Evolutionary conservation across 1,284 basidiomycete species (phyloP), one percentile per base, ranked within the genome.

Genomic region (Marasmius sp.): DNA sequence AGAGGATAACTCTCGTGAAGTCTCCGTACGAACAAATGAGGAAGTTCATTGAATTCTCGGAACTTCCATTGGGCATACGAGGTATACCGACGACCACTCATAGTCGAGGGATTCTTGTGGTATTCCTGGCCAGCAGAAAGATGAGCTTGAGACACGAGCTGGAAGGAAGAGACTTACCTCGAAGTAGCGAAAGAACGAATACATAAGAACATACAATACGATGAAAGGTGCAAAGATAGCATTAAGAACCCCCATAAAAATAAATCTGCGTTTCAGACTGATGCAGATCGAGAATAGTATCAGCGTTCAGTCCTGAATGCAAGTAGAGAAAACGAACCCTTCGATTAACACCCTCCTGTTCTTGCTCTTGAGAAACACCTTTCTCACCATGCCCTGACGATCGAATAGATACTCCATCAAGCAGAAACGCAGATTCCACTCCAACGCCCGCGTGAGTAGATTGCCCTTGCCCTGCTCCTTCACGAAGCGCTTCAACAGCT

Each of bases 141-240:
- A 16, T 59, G n/a, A 65, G 50, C 16, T 22, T 37, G 59, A 47
- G 56, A 34, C 38, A 62, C 36, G 6, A 50, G 48, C 48, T 62
- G 20, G 39, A 60, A 22, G 33, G 9, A 22, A 22, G 22, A 34
- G 34, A 71, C 85, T 60, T 57, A 94, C 95, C 81, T 98, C 97
- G 68, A 99, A 99, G 75, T 99, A 99, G 14, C 96, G 93, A 82
- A 99, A 99, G 84, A 99, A 99, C 0, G 95, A 98, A 75, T 97
- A 99, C 86, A 98, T 91, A 50, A 98, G 76, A 50, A 98, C 85
- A 75, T 98, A 99, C n/a, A 96, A 78, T 39, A 99, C 93, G 69
- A 99, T 98, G 77, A 98, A 97, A 0, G 97, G 97, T 1, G 94
- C 94, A 70, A 98, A 95, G 14, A 97, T 85, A 1, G 93, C 93